phyloP scores from a whole-genome alignment of 305 asterid species.

The Salvia sclarea region DNA sequence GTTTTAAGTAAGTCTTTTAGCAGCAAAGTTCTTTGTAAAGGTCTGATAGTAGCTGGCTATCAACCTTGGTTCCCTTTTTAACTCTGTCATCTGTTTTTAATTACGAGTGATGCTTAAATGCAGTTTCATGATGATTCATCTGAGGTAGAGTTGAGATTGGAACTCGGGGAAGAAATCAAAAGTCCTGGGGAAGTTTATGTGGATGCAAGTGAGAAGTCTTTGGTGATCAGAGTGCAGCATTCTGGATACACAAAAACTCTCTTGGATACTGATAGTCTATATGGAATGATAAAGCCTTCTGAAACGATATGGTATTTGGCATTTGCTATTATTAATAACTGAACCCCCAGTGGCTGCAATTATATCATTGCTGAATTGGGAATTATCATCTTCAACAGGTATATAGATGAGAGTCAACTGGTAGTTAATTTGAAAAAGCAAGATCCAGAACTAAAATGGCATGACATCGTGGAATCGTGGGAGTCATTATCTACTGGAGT shows the following conservation, averaged over 20 bases:
- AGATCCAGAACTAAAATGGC: conserved; percentile 78
- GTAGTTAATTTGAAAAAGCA: conserved; percentile 83
- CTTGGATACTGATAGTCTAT: conserved; percentile 63
- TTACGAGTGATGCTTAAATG: conserved; percentile 35
- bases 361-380: not conserved
- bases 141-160: conserved; percentile 86
- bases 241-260: conserved; percentile 65
- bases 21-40: conserved; percentile 11
- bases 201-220: conserved; percentile 69
- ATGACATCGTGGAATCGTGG: conserved; percentile 93
- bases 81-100: no score
- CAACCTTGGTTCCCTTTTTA: no score
- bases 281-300: conserved; percentile 75
- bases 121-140: conserved; percentile 77
- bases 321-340: conserved; percentile 10
- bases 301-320: conserved; percentile 76
- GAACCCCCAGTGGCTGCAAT: conserved; percentile 3
- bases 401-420: conserved; percentile 75
- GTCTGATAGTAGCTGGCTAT: no score
- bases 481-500: conserved; percentile 78
- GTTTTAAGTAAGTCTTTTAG: not conserved
- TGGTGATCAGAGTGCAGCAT: conserved; percentile 54
- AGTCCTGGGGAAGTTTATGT: conserved; percentile 61
- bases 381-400: conserved; percentile 48
- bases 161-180: conserved; percentile 50